These are phyloP conservation scores for Sporothrix brasiliensis DNA, from an alignment of 2,329 filamentous ascomycete genomes.

Conservation along the genomic window DNA sequence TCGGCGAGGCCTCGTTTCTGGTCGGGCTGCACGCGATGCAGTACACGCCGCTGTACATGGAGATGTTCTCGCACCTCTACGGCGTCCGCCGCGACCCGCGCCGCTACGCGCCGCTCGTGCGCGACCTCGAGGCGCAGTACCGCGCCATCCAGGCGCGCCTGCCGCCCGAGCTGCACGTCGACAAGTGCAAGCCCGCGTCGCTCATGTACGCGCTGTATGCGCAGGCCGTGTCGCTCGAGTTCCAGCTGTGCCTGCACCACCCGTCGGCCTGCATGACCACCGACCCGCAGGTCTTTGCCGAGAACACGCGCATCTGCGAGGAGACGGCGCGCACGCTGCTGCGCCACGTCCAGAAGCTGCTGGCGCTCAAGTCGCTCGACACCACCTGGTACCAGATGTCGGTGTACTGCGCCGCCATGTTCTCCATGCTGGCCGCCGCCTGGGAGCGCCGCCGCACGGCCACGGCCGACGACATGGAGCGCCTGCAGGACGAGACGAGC, in stretches of 20 bases:
- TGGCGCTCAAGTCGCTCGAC: constrained; percentile 68
- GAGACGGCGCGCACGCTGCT: constrained; percentile 67
- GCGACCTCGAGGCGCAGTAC: constrained; percentile 66
- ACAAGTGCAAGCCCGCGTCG: constrained; percentile 48
- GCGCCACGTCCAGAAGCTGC: constrained; percentile 60
- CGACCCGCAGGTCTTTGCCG: constrained; percentile 59
- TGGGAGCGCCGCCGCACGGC: constrained; percentile 67
- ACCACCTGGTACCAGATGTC: constrained; percentile 78
- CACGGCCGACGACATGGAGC: constrained; percentile 59
- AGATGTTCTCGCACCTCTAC: constrained; percentile 78
- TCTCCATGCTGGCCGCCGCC: constrained; percentile 69
- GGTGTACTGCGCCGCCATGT: constrained; percentile 72
- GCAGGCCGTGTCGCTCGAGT: constrained; percentile 59
- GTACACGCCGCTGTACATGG: constrained; percentile 67
- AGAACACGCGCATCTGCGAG: constrained; percentile 68
- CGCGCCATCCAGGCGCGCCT: constrained; percentile 65
- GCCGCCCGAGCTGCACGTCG: constrained; percentile 61
- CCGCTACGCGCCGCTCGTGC: constrained; percentile 66
- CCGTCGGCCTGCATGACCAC: constrained; percentile 61
- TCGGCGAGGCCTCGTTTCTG: constrained; percentile 57
- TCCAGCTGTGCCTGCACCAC: constrained; percentile 62
- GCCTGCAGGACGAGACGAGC: constrained; percentile 68
- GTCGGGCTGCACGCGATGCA: constrained; percentile 68
- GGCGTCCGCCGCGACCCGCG: constrained; percentile 64
- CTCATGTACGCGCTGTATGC: constrained; percentile 59